Conservation (phyloP, 2,329 filamentous ascomycete genomes). For the Mariannaea elegans region DNA sequence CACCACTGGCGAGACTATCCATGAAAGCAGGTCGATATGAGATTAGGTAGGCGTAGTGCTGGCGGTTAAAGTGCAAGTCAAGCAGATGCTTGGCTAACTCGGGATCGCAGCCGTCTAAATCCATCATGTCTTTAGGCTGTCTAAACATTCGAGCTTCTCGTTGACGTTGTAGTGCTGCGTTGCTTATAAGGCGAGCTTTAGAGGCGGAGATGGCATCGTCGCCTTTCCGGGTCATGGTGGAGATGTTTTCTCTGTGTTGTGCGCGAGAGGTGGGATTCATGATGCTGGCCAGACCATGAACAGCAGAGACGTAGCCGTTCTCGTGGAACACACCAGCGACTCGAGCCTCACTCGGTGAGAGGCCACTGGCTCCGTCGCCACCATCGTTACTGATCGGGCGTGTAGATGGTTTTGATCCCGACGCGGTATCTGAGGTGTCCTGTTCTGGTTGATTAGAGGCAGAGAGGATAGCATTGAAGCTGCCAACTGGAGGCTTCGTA, state of each 20-base stretch:
- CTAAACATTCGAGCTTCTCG: slow-evolving; percentile 44
- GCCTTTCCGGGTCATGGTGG: slow-evolving; percentile 39
- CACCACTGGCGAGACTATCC: slow-evolving; percentile 46
- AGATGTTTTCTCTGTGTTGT: slow-evolving; percentile 42
- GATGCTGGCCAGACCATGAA: slow-evolving; percentile 47
- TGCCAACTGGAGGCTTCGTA: slow-evolving; percentile 36
- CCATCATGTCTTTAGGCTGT: slow-evolving; percentile 43
- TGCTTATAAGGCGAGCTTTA: slow-evolving; percentile 47
- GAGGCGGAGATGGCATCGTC: slow-evolving; percentile 41
- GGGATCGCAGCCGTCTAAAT: slow-evolving; percentile 45
- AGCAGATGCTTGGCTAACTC: slow-evolving; percentile 49
- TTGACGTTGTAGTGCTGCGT: slow-evolving; percentile 46
- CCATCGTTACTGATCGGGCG: slow-evolving; percentile 42
- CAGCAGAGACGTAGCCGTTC: slow-evolving; percentile 46
- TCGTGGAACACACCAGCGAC: slow-evolving; percentile 48
- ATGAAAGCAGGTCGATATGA: slow-evolving; percentile 51
- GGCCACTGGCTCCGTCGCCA: slow-evolving; percentile 36
- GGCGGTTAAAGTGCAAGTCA: slow-evolving; percentile 49
- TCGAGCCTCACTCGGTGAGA: slow-evolving; percentile 47
- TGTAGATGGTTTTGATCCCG: slow-evolving; percentile 25
- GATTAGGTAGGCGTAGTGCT: slow-evolving; percentile 49
- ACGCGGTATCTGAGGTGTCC: slow-evolving; percentile 23
- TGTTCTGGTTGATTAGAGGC: slow-evolving; percentile 20
- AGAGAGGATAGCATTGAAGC: slow-evolving; percentile 37
- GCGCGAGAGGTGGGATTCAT: slow-evolving; percentile 44